These are phyloP conservation scores for Penicillium daleae DNA, from an alignment of 495 filamentous ascomycete genomes.

Conservation along the genomic window DNA sequence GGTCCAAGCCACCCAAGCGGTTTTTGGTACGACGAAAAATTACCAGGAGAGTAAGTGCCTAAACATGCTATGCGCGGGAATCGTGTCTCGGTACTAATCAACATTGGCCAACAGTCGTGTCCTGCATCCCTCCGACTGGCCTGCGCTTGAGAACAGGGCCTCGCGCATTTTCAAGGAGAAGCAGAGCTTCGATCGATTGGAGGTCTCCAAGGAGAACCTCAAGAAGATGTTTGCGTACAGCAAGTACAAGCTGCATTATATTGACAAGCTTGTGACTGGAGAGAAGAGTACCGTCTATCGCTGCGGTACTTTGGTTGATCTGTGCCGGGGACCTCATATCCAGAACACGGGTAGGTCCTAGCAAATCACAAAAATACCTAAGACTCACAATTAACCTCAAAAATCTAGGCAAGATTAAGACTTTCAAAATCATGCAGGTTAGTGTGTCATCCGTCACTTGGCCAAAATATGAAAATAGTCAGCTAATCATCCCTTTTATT, in stretches of 20 bases:
- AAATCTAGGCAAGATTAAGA: slow-evolving; percentile 70
- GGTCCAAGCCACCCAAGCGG: slow-evolving; percentile 83
- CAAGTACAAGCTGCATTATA: slow-evolving; percentile 95
- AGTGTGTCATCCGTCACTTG: slow-evolving; percentile 3
- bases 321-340: slow-evolving; percentile 83
- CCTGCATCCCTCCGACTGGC: slow-evolving; percentile 76
- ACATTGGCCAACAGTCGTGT: slow-evolving; percentile 47
- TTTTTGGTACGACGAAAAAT: slow-evolving; percentile 98
- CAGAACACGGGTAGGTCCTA: slow-evolving; percentile 67
- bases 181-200: slow-evolving; percentile 89
- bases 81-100: neutral
- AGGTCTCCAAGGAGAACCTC: slow-evolving; percentile 84
- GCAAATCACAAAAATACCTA: neutral
- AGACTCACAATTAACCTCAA: neutral
- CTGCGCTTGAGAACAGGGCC: slow-evolving; percentile 75
- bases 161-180: slow-evolving; percentile 89
- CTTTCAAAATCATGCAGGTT: slow-evolving; percentile 88
- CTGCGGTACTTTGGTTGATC: slow-evolving; percentile 77
- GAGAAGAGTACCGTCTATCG: slow-evolving; percentile 93
- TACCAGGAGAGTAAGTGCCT: slow-evolving; percentile 63
- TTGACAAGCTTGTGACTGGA: slow-evolving; percentile 90
- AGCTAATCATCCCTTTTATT: neutral
- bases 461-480: neutral
- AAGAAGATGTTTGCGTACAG: slow-evolving; percentile 96
- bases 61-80: neutral